Conservation (phyloP, 2,329 filamentous ascomycete genomes). For the Trichoderma sp. region DNA sequence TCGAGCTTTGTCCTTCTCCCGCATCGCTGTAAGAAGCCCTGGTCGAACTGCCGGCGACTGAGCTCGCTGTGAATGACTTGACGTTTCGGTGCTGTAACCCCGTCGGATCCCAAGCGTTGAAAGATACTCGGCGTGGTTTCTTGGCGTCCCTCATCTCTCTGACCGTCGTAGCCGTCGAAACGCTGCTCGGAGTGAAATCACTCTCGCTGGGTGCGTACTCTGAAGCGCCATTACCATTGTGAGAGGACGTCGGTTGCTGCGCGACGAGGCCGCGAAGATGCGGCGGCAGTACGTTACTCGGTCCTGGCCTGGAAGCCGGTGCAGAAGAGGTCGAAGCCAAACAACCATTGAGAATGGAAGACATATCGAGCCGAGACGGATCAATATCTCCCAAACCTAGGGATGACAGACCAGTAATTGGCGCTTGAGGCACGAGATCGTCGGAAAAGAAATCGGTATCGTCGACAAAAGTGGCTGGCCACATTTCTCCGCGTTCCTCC, state of each 20-base stretch:
- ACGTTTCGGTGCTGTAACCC: conserved; percentile 30
- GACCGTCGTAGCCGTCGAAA: conserved; percentile 38
- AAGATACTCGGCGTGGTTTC: conserved; percentile 24
- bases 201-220: background rate
- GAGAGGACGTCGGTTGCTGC: background rate
- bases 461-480: conserved; percentile 21
- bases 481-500: conserved; percentile 30
- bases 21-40: background rate
- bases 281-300: conserved; percentile 8
- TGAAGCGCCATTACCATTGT: background rate
- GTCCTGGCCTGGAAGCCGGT: background rate
- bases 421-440: conserved; percentile 31
- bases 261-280: conserved; percentile 5
- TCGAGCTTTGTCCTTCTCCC: background rate
- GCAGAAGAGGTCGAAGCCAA: background rate
- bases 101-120: conserved; percentile 38
- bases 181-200: conserved; percentile 20
- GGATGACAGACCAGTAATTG: conserved; percentile 30
- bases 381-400: conserved; percentile 31
- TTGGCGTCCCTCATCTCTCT: conserved; percentile 25
- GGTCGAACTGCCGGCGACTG: conserved; percentile 26
- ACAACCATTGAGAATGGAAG: background rate
- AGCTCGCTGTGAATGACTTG: conserved; percentile 33
- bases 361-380: background rate
- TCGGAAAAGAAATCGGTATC: conserved; percentile 34